Percentiles rank a stretch among this genome's conserved stretches.
phyloP scores from a whole-genome alignment of 805 yeast genomes.

The Scheffersomyces lignosus region DNA sequence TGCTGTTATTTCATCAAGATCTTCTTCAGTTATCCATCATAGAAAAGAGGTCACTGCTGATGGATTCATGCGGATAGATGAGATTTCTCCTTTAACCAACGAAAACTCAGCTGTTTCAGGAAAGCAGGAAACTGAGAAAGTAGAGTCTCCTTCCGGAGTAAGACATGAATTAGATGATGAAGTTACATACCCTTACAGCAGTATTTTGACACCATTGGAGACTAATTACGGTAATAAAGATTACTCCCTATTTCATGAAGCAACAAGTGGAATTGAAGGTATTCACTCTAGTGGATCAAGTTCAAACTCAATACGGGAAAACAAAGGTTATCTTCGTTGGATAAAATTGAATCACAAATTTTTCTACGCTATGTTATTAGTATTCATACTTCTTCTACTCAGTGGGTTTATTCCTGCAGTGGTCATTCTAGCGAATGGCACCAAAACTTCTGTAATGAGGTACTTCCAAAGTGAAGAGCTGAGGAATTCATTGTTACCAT shows the following conservation, averaged over 20 bases:
- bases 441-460: conserved; percentile 20
- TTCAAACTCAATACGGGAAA: not conserved
- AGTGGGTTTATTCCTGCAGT: conserved; percentile 20
- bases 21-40: too few relatives aligned
- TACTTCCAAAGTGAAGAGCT: conserved; percentile 26
- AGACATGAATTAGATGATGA: too few relatives aligned
- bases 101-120: too few relatives aligned
- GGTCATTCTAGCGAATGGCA: conserved; percentile 30
- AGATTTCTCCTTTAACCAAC: too few relatives aligned
- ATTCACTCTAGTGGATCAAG: not conserved
- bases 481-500: conserved; percentile 10
- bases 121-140: too few relatives aligned
- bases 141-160: too few relatives aligned
- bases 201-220: not conserved
- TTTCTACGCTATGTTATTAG: conserved; percentile 1
- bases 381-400: conserved; percentile 11
- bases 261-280: not conserved
- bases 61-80: too few relatives aligned
- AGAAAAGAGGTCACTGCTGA: too few relatives aligned
- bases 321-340: too few relatives aligned
- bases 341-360: not conserved
- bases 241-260: not conserved
- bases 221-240: not conserved
- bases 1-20: too few relatives aligned
- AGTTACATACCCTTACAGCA: too few relatives aligned